These are phyloP conservation scores for Xylariaceae sp. DNA, from an alignment of 2,329 filamentous ascomycete genomes.

Conservation along the genomic window DNA sequence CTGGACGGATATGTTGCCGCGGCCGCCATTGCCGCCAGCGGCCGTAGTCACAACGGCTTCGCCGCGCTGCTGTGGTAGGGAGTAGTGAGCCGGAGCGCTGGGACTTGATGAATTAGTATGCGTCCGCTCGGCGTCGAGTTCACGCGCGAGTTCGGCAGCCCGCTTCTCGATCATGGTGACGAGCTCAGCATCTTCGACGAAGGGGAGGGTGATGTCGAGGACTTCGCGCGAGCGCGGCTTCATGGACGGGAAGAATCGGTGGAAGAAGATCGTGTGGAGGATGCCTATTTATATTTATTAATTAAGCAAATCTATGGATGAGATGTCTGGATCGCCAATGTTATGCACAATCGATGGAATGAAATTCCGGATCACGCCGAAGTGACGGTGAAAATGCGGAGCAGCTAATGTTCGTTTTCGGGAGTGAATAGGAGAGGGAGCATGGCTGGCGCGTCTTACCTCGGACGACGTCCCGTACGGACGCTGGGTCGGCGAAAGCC, in stretches of 20 bases:
- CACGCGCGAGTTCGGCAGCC: slow-evolving; percentile 70
- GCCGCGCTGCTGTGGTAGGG: slow-evolving; percentile 30
- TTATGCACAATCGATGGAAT: slow-evolving; percentile 5
- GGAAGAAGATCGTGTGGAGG: slow-evolving; percentile 97
- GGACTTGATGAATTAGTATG: slow-evolving; percentile 12
- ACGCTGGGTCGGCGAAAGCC: slow-evolving; percentile 84
- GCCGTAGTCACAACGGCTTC: slow-evolving; percentile 4
- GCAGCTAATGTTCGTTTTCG: not conserved
- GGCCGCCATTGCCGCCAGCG: slow-evolving; percentile 8
- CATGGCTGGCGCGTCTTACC: slow-evolving; percentile 46
- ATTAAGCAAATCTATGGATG: slow-evolving; percentile 14
- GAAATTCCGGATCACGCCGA: not conserved
- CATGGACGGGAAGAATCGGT: slow-evolving; percentile 89
- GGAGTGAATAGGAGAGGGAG: not conserved
- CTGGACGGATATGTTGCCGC: slow-evolving; percentile 77
- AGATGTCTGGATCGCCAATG: slow-evolving; percentile 12
- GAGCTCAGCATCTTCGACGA: slow-evolving; percentile 83
- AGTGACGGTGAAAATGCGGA: slow-evolving; percentile 8
- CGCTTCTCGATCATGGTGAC: slow-evolving; percentile 91
- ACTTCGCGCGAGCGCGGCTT: slow-evolving; percentile 79
- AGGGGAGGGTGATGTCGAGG: slow-evolving; percentile 82
- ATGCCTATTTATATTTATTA: slow-evolving; percentile 55
- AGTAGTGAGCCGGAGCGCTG: slow-evolving; percentile 24
- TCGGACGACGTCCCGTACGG: slow-evolving; percentile 88
- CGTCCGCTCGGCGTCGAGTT: slow-evolving; percentile 58